phyloP scores from a whole-genome alignment of 768 basidiomycete genomes.

The Boletus rubroflammeus region DNA sequence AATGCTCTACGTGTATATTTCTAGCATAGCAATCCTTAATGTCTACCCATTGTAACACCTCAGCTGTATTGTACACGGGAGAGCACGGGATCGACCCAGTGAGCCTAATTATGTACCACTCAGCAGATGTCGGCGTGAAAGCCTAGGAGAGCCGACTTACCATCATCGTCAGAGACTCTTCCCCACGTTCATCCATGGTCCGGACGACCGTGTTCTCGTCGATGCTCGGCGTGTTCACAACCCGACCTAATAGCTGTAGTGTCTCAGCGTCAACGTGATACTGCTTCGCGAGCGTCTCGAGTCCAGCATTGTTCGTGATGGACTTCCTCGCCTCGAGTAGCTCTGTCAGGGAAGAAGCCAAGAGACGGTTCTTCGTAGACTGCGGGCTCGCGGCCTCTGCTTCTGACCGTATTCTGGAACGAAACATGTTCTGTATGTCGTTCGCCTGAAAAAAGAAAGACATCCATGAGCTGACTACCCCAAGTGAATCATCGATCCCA shows the following conservation, averaged over 20 bases:
- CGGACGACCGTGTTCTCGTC: slow-evolving; percentile 42
- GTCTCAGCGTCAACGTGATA: slow-evolving; percentile 53
- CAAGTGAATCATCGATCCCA: not conserved
- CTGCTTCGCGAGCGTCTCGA: slow-evolving; percentile 48
- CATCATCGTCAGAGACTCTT: slow-evolving; percentile 48
- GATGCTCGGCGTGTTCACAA: slow-evolving; percentile 65
- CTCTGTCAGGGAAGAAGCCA: slow-evolving; percentile 48
- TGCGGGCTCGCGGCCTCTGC: slow-evolving; percentile 42
- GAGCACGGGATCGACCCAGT: slow-evolving; percentile 25
- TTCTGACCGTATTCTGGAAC: slow-evolving; percentile 54
- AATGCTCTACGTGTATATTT: slow-evolving; percentile 66
- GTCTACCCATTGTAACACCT: slow-evolving; percentile 5
- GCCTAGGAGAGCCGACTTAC: slow-evolving; percentile 34
- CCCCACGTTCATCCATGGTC: slow-evolving; percentile 50
- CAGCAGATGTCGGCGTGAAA: not conserved
- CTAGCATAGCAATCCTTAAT: slow-evolving; percentile 28
- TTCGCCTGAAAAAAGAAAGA: slow-evolving; percentile 13
- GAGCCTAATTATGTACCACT: slow-evolving; percentile 16
- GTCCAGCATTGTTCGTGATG: slow-evolving; percentile 36
- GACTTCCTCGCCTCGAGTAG: slow-evolving; percentile 65
- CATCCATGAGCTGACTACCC: not conserved
- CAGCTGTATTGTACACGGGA: not conserved
- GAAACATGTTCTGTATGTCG: slow-evolving; percentile 44
- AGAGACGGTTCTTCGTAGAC: slow-evolving; percentile 50
- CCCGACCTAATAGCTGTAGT: slow-evolving; percentile 49